Conservation (phyloP, 164 flowering plant species). For the Dillenia turbinata region DNA sequence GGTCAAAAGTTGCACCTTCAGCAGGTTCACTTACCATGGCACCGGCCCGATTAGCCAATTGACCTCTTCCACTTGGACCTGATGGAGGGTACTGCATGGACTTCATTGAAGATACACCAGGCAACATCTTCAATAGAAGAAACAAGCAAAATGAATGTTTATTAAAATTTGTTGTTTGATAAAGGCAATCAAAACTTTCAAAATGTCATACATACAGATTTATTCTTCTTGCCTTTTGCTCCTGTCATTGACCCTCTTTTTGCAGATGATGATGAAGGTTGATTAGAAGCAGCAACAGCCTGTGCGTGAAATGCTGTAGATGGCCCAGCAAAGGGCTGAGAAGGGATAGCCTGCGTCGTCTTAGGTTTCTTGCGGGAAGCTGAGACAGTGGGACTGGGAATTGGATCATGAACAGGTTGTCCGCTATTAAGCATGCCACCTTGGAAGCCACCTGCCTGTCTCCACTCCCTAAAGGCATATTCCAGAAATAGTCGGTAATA, state of each 20-base stretch:
- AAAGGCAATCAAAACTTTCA: background rate
- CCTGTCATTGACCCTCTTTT: conserved; percentile 28
- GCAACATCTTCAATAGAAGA: conserved; percentile 14
- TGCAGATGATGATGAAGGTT: conserved; percentile 39
- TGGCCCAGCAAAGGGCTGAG: conserved; percentile 36
- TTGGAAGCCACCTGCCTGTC: conserved; percentile 60
- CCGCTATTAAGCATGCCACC: conserved; percentile 34
- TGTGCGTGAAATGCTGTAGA: conserved; percentile 38
- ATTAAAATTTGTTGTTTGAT: background rate
- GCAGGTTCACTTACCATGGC: conserved; percentile 50
- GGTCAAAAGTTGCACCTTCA: conserved; percentile 44
- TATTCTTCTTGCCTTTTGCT: conserved; percentile 41
- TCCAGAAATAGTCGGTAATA: conserved; percentile 8
- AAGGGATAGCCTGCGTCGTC: conserved; percentile 44
- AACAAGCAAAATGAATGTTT: conserved; percentile 6
- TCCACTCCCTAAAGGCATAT: conserved; percentile 73
- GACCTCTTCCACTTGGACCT: conserved; percentile 59
- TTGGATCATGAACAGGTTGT: conserved; percentile 55
- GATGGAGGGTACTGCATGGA: conserved; percentile 47
- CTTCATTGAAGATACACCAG: conserved; percentile 41
- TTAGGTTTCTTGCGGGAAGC: conserved; percentile 85
- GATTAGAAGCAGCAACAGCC: conserved; percentile 33
- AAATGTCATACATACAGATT: conserved; percentile 40
- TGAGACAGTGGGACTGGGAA: conserved; percentile 72
- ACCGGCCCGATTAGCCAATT: conserved; percentile 46